Evolutionary conservation across 2,329 filamentous ascomycete species (phyloP).

Genomic region (Fusarium vanettenii): DNA sequence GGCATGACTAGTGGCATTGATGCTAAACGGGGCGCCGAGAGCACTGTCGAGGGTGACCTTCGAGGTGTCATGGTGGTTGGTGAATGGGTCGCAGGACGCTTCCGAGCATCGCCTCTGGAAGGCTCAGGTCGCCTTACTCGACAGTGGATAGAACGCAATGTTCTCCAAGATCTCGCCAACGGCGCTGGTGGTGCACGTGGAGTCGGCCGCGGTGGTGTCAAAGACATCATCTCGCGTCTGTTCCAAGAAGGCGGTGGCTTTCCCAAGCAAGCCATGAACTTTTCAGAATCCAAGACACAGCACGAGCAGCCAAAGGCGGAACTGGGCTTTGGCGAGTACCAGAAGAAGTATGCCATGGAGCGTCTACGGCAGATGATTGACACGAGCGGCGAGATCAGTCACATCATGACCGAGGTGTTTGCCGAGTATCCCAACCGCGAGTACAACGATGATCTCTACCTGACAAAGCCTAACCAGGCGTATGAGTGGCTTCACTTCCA

Average conservation of each 20-base stretch:
- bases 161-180: constrained; percentile 75
- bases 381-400: constrained; percentile 81
- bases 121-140: constrained; percentile 68
- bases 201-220: constrained; percentile 76
- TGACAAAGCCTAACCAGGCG: constrained; percentile 86
- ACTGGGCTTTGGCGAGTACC: constrained; percentile 78
- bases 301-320: constrained; percentile 68
- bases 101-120: constrained; percentile 62
- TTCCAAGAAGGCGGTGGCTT: constrained; percentile 85
- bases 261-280: constrained; percentile 65
- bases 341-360: constrained; percentile 78
- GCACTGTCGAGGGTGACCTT: constrained; percentile 77
- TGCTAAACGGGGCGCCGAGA: constrained; percentile 74
- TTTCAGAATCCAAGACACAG: constrained; percentile 54
- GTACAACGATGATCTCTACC: constrained; percentile 91
- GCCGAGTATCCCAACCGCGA: constrained; percentile 85
- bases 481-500: constrained; percentile 98
- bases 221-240: constrained; percentile 81
- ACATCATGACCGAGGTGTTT: constrained; percentile 86
- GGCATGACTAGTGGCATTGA: constrained; percentile 80
- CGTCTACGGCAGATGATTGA: constrained; percentile 81
- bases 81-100: constrained; percentile 84
- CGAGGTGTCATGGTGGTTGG: constrained; percentile 87
- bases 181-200: constrained; percentile 79
- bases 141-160: constrained; percentile 80